These are phyloP conservation scores for Raphanus raphanistrum DNA, from an alignment of 345 rosid genomes.

Conservation along the genomic window DNA sequence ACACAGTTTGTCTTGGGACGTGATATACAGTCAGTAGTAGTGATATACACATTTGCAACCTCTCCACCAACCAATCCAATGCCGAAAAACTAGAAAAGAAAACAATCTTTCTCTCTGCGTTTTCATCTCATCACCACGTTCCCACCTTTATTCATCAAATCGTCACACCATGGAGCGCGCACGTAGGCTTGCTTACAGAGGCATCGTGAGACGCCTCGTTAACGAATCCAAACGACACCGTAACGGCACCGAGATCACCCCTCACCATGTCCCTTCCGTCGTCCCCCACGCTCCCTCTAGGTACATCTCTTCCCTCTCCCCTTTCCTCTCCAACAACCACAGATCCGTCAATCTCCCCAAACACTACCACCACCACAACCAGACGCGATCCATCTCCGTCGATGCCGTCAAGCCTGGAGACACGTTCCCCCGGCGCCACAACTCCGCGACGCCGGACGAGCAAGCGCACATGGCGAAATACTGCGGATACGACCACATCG, in stretches of 20 bases:
- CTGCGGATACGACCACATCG: conserved; percentile 72
- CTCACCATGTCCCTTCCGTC: conserved; percentile 40
- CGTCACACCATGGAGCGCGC: conserved; percentile 75
- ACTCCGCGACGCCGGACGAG: conserved; percentile 90
- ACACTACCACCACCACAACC: conserved; percentile 50
- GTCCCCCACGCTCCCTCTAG: conserved; percentile 59
- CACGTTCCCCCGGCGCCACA: conserved; percentile 91
- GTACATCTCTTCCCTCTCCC: conserved; percentile 71
- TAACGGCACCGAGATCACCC: conserved; percentile 38
- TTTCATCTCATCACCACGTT: background rate
- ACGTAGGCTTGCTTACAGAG: conserved; percentile 81
- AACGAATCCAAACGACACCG: conserved; percentile 55
- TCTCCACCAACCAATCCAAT: conserved; percentile 19
- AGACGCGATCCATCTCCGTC: conserved; percentile 66
- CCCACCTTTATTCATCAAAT: background rate
- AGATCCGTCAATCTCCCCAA: conserved; percentile 31
- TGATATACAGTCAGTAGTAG: conserved; percentile 17
- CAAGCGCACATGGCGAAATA: conserved; percentile 70
- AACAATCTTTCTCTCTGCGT: conserved; percentile 5
- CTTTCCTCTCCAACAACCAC: conserved; percentile 44
- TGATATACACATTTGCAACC: background rate
- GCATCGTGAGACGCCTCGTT: conserved; percentile 66
- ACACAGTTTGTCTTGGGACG: conserved; percentile 2
- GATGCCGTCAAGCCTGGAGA: conserved; percentile 72
- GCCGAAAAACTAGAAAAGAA: conserved; percentile 31